These are phyloP conservation scores for Grigorovia humatica DNA, from an alignment of 805 yeast genomes.

Conservation along the genomic window DNA sequence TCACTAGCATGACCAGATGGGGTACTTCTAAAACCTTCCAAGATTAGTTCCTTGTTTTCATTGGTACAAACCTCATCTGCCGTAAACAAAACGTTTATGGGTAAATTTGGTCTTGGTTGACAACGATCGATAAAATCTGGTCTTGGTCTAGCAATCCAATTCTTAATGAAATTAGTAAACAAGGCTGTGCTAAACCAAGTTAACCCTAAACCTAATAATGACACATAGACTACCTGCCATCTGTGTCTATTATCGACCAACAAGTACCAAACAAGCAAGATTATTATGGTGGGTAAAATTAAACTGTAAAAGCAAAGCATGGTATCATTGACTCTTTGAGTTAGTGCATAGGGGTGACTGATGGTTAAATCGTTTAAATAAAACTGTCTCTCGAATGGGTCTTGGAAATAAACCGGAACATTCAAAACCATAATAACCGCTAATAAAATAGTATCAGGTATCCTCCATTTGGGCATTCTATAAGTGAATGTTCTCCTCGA, in stretches of 20 bases:
- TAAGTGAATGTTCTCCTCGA: conserved; percentile 10
- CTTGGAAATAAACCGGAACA: conserved; percentile 25
- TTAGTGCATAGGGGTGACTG: conserved; percentile 69
- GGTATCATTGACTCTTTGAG: conserved; percentile 57
- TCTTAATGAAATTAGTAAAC: conserved; percentile 65
- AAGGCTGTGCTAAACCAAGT: conserved; percentile 51
- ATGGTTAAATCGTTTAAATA: conserved; percentile 64
- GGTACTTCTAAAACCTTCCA: conserved; percentile 72
- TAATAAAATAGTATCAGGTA: conserved; percentile 29
- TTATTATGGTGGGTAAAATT: conserved; percentile 37
- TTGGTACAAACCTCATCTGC: conserved; percentile 63
- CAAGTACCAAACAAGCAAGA: conserved; percentile 27
- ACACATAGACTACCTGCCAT: conserved; percentile 48
- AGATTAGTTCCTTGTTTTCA: conserved; percentile 31
- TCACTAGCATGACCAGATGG: conserved; percentile 76
- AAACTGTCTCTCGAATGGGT: conserved; percentile 75
- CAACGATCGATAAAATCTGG: conserved; percentile 91
- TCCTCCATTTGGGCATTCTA: conserved; percentile 29
- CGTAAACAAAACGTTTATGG: conserved; percentile 41
- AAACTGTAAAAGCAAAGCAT: conserved; percentile 45
- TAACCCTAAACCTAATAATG: conserved; percentile 55
- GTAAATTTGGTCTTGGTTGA: conserved; percentile 50
- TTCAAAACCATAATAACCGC: conserved; percentile 26
- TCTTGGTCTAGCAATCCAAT: conserved; percentile 79
- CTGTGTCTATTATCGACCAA: conserved; percentile 40